A percentile compares a stretch with the other conserved stretches of the same genome.
Conservation (phyloP, 306 rosid genomes). For the Albizia julibrissin region DNA sequence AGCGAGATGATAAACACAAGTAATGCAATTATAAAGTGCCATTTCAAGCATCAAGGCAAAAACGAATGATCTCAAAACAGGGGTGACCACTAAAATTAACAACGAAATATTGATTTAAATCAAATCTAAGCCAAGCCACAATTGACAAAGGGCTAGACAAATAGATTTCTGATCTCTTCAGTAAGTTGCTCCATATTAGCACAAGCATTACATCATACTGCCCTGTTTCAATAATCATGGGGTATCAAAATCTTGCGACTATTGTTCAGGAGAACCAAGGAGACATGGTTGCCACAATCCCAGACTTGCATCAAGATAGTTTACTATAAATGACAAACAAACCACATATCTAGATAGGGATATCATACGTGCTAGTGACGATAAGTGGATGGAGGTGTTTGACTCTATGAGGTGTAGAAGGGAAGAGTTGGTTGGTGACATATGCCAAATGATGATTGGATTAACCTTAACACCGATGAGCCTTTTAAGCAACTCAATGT, state of each 20-base stretch:
- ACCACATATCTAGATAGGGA: constrained; percentile 3
- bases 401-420: background rate
- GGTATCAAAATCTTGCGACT: constrained; percentile 1
- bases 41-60: constrained; percentile 3
- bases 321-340: background rate
- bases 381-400: background rate
- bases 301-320: background rate
- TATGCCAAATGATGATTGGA: background rate
- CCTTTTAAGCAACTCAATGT: background rate
- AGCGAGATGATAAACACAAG: background rate
- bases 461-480: background rate
- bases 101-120: constrained; percentile 4
- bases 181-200: background rate
- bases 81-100: background rate
- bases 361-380: background rate
- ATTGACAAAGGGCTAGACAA: background rate
- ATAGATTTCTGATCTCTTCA: background rate
- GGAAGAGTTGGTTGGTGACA: background rate
- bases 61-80: background rate
- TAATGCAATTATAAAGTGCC: background rate
- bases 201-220: background rate
- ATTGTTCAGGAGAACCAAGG: background rate
- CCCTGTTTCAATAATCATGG: background rate
- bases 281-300: background rate
- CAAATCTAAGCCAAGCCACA: background rate